Evolutionary conservation across 495 filamentous ascomycete species (phyloP).

Genomic region (Neurospora hispaniola): DNA sequence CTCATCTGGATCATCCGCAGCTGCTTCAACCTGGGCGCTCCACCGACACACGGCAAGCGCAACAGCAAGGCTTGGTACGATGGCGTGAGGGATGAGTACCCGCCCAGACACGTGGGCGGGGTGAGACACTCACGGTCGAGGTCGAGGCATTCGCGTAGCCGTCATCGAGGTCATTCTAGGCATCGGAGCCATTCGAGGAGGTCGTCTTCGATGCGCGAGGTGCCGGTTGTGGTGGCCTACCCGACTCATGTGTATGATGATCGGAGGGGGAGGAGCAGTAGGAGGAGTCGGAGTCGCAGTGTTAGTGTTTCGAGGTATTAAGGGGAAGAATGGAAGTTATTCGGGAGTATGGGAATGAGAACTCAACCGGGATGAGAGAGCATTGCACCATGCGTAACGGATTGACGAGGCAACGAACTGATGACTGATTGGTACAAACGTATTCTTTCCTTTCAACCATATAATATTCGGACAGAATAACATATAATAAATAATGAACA

Average conservation of each 20-base stretch:
- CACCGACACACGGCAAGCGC: constrained; percentile 9
- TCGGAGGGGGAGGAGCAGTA: neutral
- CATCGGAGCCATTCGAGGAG: neutral
- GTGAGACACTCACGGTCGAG: neutral
- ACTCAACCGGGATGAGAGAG: too few relatives aligned
- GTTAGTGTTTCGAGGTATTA: constrained; percentile 1
- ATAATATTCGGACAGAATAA: neutral
- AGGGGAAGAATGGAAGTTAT: neutral
- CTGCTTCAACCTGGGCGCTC: constrained; percentile 28
- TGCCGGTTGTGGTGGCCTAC: constrained; percentile 6
- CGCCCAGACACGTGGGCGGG: neutral
- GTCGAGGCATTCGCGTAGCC: constrained; percentile 4
- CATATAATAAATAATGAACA: neutral
- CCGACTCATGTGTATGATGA: constrained; percentile 2
- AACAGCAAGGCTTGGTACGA: constrained; percentile 18
- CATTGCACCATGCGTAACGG: neutral
- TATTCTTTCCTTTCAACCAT: neutral
- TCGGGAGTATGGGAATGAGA: neutral
- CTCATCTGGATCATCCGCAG: constrained; percentile 42
- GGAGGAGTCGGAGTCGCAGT: constrained; percentile 1
- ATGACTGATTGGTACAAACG: neutral
- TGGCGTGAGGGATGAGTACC: constrained; percentile 15
- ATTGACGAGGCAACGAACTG: neutral
- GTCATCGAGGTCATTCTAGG: neutral
- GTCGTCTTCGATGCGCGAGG: constrained; percentile 5